Conservation (phyloP, 2,329 filamentous ascomycete genomes). For the Coleophoma crateriformis region DNA sequence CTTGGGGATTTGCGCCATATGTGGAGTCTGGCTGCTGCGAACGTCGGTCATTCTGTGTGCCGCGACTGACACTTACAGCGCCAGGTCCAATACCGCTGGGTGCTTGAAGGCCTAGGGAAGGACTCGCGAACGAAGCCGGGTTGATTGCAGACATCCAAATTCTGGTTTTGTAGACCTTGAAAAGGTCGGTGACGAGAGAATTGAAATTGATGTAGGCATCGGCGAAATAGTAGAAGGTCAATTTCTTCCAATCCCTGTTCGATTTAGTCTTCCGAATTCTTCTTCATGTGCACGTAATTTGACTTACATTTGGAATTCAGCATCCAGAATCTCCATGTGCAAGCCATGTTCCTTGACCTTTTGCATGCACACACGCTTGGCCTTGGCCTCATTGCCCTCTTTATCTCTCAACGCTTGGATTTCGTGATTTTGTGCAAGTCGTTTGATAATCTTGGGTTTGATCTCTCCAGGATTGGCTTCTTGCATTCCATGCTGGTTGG, state of each 20-base stretch:
- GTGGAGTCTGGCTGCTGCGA: slow-evolving; percentile 28
- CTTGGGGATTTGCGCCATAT: slow-evolving; percentile 15
- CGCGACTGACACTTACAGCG: slow-evolving; percentile 49
- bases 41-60: slow-evolving; percentile 32
- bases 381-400: slow-evolving; percentile 95
- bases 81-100: slow-evolving; percentile 63
- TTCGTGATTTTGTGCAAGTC: slow-evolving; percentile 86
- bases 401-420: slow-evolving; percentile 87
- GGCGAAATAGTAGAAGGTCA: slow-evolving; percentile 98
- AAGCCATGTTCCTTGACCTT: slow-evolving; percentile 93
- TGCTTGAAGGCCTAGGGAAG: slow-evolving; percentile 65
- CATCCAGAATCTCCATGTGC: slow-evolving; percentile 98
- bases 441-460: slow-evolving; percentile 95
- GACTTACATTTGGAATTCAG: slow-evolving; percentile 94
- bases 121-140: slow-evolving; percentile 86
- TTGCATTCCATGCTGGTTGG: slow-evolving; percentile 67
- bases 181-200: slow-evolving; percentile 90
- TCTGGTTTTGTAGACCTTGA: slow-evolving; percentile 98
- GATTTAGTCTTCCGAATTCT: slow-evolving; percentile 11
- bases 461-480: slow-evolving; percentile 69
- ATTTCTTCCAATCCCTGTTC: slow-evolving; percentile 90
- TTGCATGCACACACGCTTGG: slow-evolving; percentile 92
- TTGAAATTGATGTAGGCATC: slow-evolving; percentile 99
- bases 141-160: slow-evolving; percentile 99
- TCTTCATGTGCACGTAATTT: slow-evolving; percentile 10